A percentile compares a stretch with the other conserved stretches of the same genome.
These are phyloP conservation scores for Coemansia sp. DNA, from an alignment of 192 early-diverging fungal genomes.

Conservation along the genomic window DNA sequence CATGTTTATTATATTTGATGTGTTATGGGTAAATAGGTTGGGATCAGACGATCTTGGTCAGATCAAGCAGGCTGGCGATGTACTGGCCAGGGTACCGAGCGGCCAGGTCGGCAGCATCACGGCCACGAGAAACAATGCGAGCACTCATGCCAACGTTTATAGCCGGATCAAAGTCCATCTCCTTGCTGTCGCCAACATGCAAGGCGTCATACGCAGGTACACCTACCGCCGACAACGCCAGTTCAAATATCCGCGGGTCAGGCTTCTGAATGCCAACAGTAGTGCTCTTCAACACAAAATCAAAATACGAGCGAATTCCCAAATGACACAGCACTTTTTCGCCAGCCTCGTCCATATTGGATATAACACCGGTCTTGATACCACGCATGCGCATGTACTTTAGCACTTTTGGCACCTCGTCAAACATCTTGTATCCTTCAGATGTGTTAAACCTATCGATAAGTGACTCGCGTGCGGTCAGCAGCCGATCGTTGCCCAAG, in stretches of 20 bases:
- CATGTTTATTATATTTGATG: background rate
- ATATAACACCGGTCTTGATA: slow-evolving; percentile 59
- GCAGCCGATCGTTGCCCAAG: background rate
- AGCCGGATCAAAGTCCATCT: slow-evolving; percentile 40
- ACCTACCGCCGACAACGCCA: slow-evolving; percentile 44
- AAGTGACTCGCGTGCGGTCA: slow-evolving; percentile 24
- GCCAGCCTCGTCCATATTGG: slow-evolving; percentile 63
- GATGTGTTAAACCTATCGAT: slow-evolving; percentile 54
- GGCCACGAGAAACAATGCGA: slow-evolving; percentile 24
- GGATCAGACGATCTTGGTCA: slow-evolving; percentile 16
- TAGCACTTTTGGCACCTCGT: slow-evolving; percentile 55
- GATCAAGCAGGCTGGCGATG: slow-evolving; percentile 13
- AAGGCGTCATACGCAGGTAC: slow-evolving; percentile 51
- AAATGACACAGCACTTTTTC: slow-evolving; percentile 37
- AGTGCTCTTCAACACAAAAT: slow-evolving; percentile 61
- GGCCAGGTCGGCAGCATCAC: background rate
- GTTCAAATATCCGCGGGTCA: slow-evolving; percentile 53
- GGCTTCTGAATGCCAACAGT: slow-evolving; percentile 61
- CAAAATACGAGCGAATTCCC: slow-evolving; percentile 57
- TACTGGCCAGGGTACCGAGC: slow-evolving; percentile 14
- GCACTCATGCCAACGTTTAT: slow-evolving; percentile 40
- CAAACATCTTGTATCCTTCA: slow-evolving; percentile 58
- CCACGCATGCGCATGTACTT: slow-evolving; percentile 48
- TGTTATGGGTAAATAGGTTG: background rate
- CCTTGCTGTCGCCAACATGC: slow-evolving; percentile 64